Base-by-base conservation (phyloP, 2,329 filamentous ascomycete genomes). In the Teratosphaeria zuluensis region DNA sequence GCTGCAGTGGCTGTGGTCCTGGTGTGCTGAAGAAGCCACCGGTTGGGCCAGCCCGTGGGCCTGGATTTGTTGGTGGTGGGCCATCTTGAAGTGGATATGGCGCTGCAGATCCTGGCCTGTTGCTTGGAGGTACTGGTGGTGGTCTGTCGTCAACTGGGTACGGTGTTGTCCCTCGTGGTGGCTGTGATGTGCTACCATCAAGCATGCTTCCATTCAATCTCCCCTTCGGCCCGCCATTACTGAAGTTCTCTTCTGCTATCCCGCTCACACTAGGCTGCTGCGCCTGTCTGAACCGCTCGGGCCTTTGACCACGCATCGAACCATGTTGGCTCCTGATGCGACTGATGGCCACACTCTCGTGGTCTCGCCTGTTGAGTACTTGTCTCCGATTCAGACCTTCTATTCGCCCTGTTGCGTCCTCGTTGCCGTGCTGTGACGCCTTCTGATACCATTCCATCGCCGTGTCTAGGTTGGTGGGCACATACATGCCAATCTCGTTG, bases 401-500 rank as follows among this genome's bases (percentile, higher is more conserved):
- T 59, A 99, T 84, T 51, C 94, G 85, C 53, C 82, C 83, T 54
- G 84, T 77, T 12, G 94, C 94, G 74, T 99, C 94, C 66, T 89
- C 88, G 74, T 97, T 99, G 38, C 92, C 94, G 68, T 92, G 90
- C 33, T 89, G 87, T 32, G 91, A 88, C 7, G 94, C 92, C 68
- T 90, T 86, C 64, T 88, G 84, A 71, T 99, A 99, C 94, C 94
- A 99, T 63, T 81, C 84, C 62, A 88, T 81, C 1, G 94, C 92
- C 71, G 94, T 89, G 55, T 84, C 82, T 51, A 96, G 76, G 70
- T 92, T 89, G 64, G 90, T 88, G n/a, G 84, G 83, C 28, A 95
- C 88, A 69, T 91, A 86, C 70, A 99, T 95, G 65, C 94, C 94
- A 66, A 99, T 95, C 73, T 99, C 94, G 71, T 94, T 85, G 76